Base-by-base conservation (phyloP, 495 filamentous ascomycete species). In the Penicillium atrosanguineum region DNA sequence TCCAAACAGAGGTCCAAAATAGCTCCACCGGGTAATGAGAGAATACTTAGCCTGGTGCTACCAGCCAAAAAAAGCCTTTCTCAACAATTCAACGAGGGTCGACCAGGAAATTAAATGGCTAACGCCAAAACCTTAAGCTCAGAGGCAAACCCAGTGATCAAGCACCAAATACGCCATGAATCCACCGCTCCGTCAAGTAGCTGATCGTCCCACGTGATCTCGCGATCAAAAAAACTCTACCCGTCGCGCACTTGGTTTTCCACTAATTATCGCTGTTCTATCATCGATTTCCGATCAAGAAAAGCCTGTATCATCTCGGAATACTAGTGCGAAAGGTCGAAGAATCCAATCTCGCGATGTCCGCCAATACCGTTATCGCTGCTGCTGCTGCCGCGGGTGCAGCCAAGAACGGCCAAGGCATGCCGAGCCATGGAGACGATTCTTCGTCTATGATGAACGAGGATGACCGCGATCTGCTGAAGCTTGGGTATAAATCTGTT, bases 401-500 rank as follows among this genome's bases (percentile, higher is more conserved):
- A 46, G 52, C 46, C 52, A 56, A 64, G 55, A 50, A 34, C 36
- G 15, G 25, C 37, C 55, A 59, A 59, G 46, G 48, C 19, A 20
- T 38, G 25, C 51, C 23, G 16, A 46, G 37, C 16, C 18, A 37
- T 19, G 39, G 47, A 45, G 44, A 54, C 43, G 47, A 52, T 18
- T 34, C 38, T 41, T 42, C 42, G 45, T 51, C 60, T 9, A 42
- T 63, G 25, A 55, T 45, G n/a, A 61, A 64, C 23, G 53, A 70
- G 54, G 69, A 71, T 55, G 65, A 71, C 54, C 61, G 60, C 11
- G 65, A 70, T 20, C 50, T 71, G 48, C 52, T 62, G 48, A 62
- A 67, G 43, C 50, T 71, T 26, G 69, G 69, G 28, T 71, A 71
- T 38, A 60, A 63, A 15, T 55, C 69, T 11, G 65, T 71, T 9